phyloP scores from a whole-genome alignment of 2,329 filamentous ascomycete genomes.

The Fusarium equiseti region DNA sequence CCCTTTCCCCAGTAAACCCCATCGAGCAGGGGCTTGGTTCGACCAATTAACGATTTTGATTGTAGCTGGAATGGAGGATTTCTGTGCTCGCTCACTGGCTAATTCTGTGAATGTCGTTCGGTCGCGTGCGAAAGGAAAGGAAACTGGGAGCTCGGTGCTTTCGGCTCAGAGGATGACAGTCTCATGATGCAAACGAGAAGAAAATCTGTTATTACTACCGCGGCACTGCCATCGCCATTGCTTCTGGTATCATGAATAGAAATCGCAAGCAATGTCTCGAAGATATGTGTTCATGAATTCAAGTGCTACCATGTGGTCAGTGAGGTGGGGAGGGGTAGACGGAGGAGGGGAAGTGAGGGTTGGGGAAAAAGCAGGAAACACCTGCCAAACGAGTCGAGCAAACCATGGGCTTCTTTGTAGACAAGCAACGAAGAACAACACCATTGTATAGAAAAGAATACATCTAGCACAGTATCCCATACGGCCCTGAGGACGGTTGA shows the following conservation, averaged over 20 bases:
- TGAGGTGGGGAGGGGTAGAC: conserved; percentile 21
- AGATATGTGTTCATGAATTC: conserved; percentile 18
- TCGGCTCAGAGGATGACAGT: conserved; percentile 24
- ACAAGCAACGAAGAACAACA: background rate
- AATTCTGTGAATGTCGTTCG: conserved; percentile 1
- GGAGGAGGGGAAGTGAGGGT: conserved; percentile 10
- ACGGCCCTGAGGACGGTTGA: conserved; percentile 27
- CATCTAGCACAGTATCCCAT: conserved; percentile 38
- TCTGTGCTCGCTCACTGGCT: conserved; percentile 28
- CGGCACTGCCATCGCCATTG: background rate
- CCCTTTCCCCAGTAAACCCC: conserved; percentile 19
- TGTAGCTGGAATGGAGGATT: conserved; percentile 38
- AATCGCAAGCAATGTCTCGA: background rate
- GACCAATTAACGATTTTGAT: conserved; percentile 37
- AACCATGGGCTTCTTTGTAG: background rate
- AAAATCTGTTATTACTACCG: background rate
- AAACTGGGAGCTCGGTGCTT: conserved; percentile 31
- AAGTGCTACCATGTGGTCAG: background rate
- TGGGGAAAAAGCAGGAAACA: background rate
- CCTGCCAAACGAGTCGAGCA: conserved; percentile 9
- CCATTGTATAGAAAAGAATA: conserved; percentile 16
- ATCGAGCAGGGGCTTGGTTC: conserved; percentile 1
- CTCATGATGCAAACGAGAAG: conserved; percentile 19
- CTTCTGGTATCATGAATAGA: background rate
- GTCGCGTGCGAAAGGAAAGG: conserved; percentile 24